A percentile compares a stretch with the other conserved stretches of the same genome.
These are phyloP conservation scores for Hypoxylon sp. DNA, from an alignment of 2,329 filamentous ascomycete species.

Conservation along the genomic window DNA sequence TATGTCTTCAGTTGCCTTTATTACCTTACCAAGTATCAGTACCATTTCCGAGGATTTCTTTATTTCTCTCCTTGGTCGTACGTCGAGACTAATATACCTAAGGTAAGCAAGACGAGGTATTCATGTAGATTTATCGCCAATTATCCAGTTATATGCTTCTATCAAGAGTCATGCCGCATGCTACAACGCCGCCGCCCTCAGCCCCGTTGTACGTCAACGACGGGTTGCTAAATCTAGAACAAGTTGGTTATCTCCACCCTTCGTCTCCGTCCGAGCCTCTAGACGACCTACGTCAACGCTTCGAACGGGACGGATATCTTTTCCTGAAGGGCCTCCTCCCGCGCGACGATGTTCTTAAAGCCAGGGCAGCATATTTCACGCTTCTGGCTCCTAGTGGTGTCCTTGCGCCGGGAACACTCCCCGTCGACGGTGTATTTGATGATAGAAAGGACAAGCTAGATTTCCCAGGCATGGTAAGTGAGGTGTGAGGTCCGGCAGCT, in stretches of 20 bases:
- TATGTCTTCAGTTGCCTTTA: not conserved
- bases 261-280: conserved; percentile 54
- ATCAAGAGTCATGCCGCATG: conserved; percentile 34
- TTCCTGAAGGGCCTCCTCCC: conserved; percentile 59
- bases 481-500: not conserved
- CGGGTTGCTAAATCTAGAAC: conserved; percentile 36
- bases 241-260: conserved; percentile 53
- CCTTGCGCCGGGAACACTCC: conserved; percentile 54
- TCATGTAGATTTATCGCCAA: not conserved
- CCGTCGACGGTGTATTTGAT: conserved; percentile 59
- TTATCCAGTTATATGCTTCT: not conserved
- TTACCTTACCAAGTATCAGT: conserved; percentile 3
- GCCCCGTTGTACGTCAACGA: conserved; percentile 42
- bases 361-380: conserved; percentile 57
- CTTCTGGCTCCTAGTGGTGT: conserved; percentile 56
- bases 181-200: conserved; percentile 9
- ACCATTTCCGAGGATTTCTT: not conserved
- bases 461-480: conserved; percentile 54
- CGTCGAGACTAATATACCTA: not conserved
- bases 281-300: conserved; percentile 56
- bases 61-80: not conserved
- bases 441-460: conserved; percentile 50
- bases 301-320: conserved; percentile 57
- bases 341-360: conserved; percentile 58
- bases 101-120: not conserved